Base-by-base conservation (phyloP, 2,329 filamentous ascomycete genomes). In the Beauveria rudraprayagi region DNA sequence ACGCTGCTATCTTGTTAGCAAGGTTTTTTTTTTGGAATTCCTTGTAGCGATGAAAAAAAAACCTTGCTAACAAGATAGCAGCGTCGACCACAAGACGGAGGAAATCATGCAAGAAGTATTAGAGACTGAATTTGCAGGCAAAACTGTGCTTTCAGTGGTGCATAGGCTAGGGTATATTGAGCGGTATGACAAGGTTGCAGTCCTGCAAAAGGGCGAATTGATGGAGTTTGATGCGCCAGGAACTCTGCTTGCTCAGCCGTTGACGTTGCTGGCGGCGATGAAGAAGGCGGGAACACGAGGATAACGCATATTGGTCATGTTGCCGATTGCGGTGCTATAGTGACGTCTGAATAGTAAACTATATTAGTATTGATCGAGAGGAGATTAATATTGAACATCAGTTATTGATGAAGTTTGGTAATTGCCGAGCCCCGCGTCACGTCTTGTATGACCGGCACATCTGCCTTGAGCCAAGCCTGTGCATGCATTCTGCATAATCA, bases 121-220 rank as follows among this genome's bases (percentile, higher is more conserved):
- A 5, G 60, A 61, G 1, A 60, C 67, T 1, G 69, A 74, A 56
- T 73, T 76, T 28, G 62, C 64, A 2, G 65, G 68, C 0, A 80
- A 82, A 62, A 88, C 85, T 0, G 77, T 88, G 14, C 70, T 78
- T 16, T 70, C 73, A 1, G 69, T 78, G 8, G 73, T 71, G 0
- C 76, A 78, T 62, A 71, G 75, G 11, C 65, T 78, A n/a, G 70
- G 73, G 3, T 80, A 78, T 4, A 78, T 83, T 44, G 71, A 78
- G 51, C 77, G 78, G 60, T 81, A 79, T 68, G 81, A 84, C 66
- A 73, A 71, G 24, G 75, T 90, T 17, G 85, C 88, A 3, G 88
- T 90, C 65, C 85, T 87, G 2, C 86, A 90, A 69, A 50, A 52
- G 6, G 59, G 59, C 1, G 53, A 56, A 24, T 8, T 61, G 34